Percentiles rank a stretch among this genome's conserved stretches.
These are phyloP conservation scores for Apiotrichum veenhuisii DNA, from an alignment of 1,284 basidiomycete genomes.

Conservation along the genomic window DNA sequence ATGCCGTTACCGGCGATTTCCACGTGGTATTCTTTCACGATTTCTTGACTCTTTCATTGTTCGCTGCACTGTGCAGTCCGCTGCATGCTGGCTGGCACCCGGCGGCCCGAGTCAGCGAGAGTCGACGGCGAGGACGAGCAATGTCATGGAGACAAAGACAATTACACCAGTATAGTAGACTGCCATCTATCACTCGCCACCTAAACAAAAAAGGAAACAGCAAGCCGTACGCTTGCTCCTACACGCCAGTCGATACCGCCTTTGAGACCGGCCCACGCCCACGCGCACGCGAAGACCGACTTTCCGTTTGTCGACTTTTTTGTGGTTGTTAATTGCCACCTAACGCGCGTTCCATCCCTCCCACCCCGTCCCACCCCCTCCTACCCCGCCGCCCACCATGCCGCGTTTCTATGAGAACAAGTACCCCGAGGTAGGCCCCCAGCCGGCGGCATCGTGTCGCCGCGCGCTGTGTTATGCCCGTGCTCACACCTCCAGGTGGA, in stretches of 20 bases:
- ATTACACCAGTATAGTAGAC: not conserved
- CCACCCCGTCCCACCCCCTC: not conserved
- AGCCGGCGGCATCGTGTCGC: too few species aligned
- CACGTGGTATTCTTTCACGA: not conserved
- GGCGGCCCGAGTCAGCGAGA: too few species aligned
- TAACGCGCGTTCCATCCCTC: not conserved
- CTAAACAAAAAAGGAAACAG: too few species aligned
- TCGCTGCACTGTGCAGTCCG: not conserved
- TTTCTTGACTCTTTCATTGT: not conserved
- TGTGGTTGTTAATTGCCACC: not conserved
- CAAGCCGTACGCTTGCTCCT: too few species aligned
- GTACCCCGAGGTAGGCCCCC: constrained; percentile 53
- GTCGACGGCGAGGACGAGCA: too few species aligned
- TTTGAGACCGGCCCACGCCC: not conserved
- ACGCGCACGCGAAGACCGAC: not conserved
- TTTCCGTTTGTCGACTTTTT: not conserved
- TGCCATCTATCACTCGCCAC: not conserved
- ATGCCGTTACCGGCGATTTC: not conserved
- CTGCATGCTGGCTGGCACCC: too few species aligned
- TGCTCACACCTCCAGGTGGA: constrained; percentile 61
- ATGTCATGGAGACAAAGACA: not conserved
- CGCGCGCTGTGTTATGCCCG: not conserved
- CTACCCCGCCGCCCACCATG: constrained; percentile 27
- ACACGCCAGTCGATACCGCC: not conserved
- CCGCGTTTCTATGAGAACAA: constrained; percentile 52